phyloP scores from a whole-genome alignment of 352 stramenopile species.

The Vaucheria bursata region DNA sequence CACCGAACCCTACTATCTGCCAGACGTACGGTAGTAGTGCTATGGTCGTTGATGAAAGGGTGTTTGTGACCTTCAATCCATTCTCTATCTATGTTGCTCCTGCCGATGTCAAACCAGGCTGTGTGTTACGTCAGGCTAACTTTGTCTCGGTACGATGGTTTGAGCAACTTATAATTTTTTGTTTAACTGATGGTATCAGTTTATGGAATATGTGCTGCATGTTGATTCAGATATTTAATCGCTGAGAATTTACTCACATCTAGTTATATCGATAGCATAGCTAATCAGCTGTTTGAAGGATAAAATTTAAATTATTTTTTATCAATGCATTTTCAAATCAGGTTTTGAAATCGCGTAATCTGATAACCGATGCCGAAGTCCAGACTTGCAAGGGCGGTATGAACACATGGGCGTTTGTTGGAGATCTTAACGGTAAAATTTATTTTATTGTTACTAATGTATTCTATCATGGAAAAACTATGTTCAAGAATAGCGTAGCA shows the following conservation, averaged over 20 bases:
- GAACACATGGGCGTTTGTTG: slow-evolving; percentile 74
- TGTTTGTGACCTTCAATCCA: slow-evolving; percentile 73
- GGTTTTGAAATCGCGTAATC: slow-evolving; percentile 48
- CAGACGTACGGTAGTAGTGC: slow-evolving; percentile 58
- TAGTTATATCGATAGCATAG: no score
- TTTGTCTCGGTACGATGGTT: slow-evolving; percentile 56
- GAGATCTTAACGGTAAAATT: slow-evolving; percentile 59
- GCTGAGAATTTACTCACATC: no score
- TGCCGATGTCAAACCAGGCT: slow-evolving; percentile 68
- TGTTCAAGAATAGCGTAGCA: no score
- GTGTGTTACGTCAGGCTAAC: slow-evolving; percentile 61
- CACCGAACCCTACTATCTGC: slow-evolving; percentile 66
- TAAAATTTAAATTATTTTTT: no score
- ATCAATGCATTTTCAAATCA: no score
- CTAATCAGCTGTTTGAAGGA: no score
- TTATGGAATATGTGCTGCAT: no score
- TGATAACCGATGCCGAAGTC: slow-evolving; percentile 67
- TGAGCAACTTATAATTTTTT: no score
- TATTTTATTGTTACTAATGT: no score
- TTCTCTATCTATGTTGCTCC: slow-evolving; percentile 64
- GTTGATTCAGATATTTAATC: no score
- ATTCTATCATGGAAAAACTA: no score
- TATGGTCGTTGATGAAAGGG: slow-evolving; percentile 69
- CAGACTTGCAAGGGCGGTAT: slow-evolving; percentile 63
- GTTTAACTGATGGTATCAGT: no score